Evolutionary conservation across 2,329 filamentous ascomycete genomes (phyloP).

Genomic region (Trichoderma lentiforme): DNA sequence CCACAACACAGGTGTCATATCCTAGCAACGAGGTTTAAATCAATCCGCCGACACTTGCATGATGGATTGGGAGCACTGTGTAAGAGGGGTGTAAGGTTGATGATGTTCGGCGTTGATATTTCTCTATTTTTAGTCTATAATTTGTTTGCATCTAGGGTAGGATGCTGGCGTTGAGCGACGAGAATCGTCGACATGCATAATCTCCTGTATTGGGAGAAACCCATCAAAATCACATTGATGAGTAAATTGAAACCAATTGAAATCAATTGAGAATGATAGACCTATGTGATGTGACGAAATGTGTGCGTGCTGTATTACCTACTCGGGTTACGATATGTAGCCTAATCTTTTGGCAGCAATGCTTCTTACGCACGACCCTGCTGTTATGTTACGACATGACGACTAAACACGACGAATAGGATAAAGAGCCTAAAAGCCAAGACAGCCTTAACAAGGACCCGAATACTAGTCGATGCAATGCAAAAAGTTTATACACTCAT

Average conservation of each 20-base stretch:
- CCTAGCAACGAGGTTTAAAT: conserved; percentile 64
- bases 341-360: neutral
- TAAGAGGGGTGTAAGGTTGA: neutral
- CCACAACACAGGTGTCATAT: conserved; percentile 62
- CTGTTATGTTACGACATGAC: neutral
- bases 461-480: neutral
- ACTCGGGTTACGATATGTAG: neutral
- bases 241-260: neutral
- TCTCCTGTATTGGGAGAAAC: neutral
- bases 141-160: neutral
- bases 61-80: neutral
- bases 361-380: neutral
- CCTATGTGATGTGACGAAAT: neutral
- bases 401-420: neutral
- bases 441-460: neutral
- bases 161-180: conserved; percentile 4
- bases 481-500: neutral
- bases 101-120: neutral
- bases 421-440: neutral
- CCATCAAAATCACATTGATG: neutral
- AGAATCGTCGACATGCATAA: neutral
- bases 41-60: neutral
- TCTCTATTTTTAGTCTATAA: neutral
- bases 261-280: neutral
- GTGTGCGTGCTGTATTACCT: neutral